Evolutionary conservation across 164 flowering plant species (phyloP).

Genomic region (Protea cynaroides): DNA sequence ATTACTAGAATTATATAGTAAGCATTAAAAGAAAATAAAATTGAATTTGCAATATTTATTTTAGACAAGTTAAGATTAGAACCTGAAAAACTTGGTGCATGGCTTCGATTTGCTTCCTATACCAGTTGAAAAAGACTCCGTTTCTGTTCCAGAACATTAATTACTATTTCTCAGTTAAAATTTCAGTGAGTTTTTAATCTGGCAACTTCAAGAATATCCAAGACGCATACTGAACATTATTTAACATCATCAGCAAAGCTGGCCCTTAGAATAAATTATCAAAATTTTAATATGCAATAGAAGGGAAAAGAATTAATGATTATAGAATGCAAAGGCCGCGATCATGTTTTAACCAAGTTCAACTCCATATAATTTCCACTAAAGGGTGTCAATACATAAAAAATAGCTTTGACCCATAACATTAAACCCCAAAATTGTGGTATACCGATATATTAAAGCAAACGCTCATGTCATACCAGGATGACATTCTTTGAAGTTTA

Average conservation of each 20-base stretch:
- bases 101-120: conserved; percentile 99
- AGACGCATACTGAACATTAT: conserved; percentile 6
- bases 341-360: neutral
- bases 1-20: conserved; percentile 19
- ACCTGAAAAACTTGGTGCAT: conserved; percentile 99
- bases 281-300: too few species aligned
- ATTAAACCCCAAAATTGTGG: neutral
- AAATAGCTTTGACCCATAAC: neutral
- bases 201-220: conserved; percentile 8
- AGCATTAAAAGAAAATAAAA: conserved; percentile 22
- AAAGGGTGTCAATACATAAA: neutral
- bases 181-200: conserved; percentile 27
- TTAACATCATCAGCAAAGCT: neutral
- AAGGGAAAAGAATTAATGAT: neutral
- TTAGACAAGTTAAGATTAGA: conserved; percentile 67
- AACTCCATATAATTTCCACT: neutral
- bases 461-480: neutral
- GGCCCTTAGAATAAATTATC: too few species aligned
- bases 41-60: conserved; percentile 31
- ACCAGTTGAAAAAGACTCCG: conserved; percentile 82
- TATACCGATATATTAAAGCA: neutral
- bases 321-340: neutral
- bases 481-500: neutral
- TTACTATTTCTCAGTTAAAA: conserved; percentile 52
- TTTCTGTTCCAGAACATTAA: conserved; percentile 92